Percentiles rank a stretch among this genome's conserved stretches.
phyloP scores from a whole-genome alignment of 148 eudicot species.

The Salicornia ramosissima region DNA sequence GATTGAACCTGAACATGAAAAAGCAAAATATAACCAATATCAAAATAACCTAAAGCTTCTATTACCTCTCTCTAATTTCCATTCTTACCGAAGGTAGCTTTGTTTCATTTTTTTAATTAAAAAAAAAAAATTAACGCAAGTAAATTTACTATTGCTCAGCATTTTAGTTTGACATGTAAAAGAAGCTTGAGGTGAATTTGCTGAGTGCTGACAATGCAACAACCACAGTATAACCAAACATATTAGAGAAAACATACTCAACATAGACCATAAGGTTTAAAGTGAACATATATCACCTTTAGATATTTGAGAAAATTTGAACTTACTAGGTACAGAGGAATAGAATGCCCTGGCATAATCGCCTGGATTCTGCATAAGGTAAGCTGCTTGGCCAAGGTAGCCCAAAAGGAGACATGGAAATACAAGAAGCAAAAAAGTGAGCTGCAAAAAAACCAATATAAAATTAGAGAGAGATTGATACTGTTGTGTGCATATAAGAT shows the following conservation, averaged over 20 bases:
- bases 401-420: constrained; percentile 97
- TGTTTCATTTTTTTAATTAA: too few relatives aligned
- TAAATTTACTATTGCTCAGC: background rate
- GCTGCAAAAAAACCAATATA: constrained; percentile 56
- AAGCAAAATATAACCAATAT: background rate
- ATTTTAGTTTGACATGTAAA: background rate
- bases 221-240: background rate
- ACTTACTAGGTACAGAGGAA: constrained; percentile 85
- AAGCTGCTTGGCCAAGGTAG: constrained; percentile 98
- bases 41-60: background rate
- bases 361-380: constrained; percentile 72
- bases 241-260: background rate
- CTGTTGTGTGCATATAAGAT: background rate
- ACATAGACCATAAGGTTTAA: background rate
- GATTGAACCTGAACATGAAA: background rate
- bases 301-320: background rate
- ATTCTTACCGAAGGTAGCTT: background rate
- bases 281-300: background rate
- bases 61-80: background rate
- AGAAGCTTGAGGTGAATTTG: background rate
- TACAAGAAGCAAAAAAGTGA: constrained; percentile 81
- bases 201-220: background rate
- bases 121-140: background rate
- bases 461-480: background rate
- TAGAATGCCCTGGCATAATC: constrained; percentile 73